phyloP scores from a whole-genome alignment of 257 asterid species.

The Avicennia marina region DNA sequence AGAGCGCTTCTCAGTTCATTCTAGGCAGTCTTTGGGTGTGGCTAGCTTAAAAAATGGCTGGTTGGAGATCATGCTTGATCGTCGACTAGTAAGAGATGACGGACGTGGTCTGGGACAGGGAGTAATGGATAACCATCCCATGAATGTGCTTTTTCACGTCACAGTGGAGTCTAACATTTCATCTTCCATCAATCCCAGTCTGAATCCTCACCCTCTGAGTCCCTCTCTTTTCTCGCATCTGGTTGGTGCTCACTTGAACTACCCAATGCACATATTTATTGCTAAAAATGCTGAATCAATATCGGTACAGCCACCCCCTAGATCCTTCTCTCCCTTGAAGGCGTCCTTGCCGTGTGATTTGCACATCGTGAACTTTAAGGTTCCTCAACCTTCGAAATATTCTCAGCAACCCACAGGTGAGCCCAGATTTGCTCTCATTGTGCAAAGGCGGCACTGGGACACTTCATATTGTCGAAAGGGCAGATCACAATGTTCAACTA shows the following conservation, averaged over 20 bases:
- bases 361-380: slow-evolving; percentile 85
- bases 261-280: slow-evolving; percentile 62
- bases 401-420: slow-evolving; percentile 58
- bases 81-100: slow-evolving; percentile 76
- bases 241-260: slow-evolving; percentile 78
- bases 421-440: slow-evolving; percentile 51
- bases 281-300: slow-evolving; percentile 80
- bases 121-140: slow-evolving; percentile 84
- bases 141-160: slow-evolving; percentile 80
- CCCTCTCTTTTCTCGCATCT: slow-evolving; percentile 92
- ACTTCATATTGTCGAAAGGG: slow-evolving; percentile 69
- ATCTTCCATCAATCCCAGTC: slow-evolving; percentile 29
- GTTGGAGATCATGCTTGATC: slow-evolving; percentile 94
- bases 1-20: slow-evolving; percentile 80
- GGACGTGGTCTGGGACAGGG: slow-evolving; percentile 99
- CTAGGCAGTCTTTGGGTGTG: slow-evolving; percentile 85
- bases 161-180: slow-evolving; percentile 68
- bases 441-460: slow-evolving; percentile 78
- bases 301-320: slow-evolving; percentile 92
- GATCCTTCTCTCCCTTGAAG: slow-evolving; percentile 77
- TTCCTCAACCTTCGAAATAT: slow-evolving; percentile 71
- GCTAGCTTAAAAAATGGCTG: slow-evolving; percentile 82
- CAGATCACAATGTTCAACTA: slow-evolving; percentile 59
- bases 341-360: slow-evolving; percentile 86
- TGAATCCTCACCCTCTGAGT: slow-evolving; percentile 45